A percentile compares a stretch with the other conserved stretches of the same genome.
phyloP scores from a whole-genome alignment of 306 rosid species.

The Pyrus bretschneideri region DNA sequence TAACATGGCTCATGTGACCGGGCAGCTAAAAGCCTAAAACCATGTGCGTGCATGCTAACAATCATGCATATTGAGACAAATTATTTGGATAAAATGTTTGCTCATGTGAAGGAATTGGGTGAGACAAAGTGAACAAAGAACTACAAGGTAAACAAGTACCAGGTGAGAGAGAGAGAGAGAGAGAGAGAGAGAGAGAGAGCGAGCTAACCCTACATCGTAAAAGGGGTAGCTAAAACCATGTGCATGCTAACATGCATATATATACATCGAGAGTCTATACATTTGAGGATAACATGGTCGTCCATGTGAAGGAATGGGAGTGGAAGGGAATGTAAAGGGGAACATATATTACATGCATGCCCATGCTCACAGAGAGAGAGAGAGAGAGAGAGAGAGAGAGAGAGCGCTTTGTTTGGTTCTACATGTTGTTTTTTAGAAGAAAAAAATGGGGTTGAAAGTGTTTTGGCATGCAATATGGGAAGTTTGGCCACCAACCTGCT shows the following conservation, averaged over 20 bases:
- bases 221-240: slow-evolving; percentile 16
- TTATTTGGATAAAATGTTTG: neutral
- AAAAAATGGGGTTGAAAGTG: neutral
- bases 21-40: neutral
- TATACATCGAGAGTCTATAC: neutral
- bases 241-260: slow-evolving; percentile 15
- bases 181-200: neutral
- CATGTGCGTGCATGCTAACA: neutral
- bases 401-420: neutral
- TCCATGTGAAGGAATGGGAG: slow-evolving; percentile 38
- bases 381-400: neutral
- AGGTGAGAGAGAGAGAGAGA: neutral
- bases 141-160: neutral
- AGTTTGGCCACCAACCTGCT: neutral
- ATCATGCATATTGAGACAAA: neutral
- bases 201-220: neutral
- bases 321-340: neutral
- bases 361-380: neutral
- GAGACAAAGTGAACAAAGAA: neutral
- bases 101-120: slow-evolving; percentile 2
- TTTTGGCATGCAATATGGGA: neutral
- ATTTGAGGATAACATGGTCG: slow-evolving; percentile 18
- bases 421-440: neutral
- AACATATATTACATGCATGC: neutral
- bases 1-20: neutral